Base-by-base conservation (phyloP, 75 land plant species). In the Selaginella moellendorffii region DNA sequence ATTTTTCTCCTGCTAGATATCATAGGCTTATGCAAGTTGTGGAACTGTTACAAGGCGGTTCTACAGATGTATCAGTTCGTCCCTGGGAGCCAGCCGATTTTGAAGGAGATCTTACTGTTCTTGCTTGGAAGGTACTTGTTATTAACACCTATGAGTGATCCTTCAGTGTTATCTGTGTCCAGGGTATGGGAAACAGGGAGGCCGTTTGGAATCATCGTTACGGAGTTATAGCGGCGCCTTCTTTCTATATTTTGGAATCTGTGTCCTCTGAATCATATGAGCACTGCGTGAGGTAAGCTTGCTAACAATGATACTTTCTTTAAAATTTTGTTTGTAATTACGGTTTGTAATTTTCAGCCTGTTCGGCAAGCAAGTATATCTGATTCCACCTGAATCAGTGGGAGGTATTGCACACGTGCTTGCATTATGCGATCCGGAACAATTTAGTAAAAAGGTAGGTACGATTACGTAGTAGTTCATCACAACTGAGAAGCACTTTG, bases 141-240 rank as follows among this genome's bases (percentile, higher is more conserved):
- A 27, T 0, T n/a, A n/a, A 27, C 10, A 10, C 9, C 0, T 56
- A 1, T 52, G n/a, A 29, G 27, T 36, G n/a, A 2, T 27, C 54
- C 14, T 5, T 36, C 14, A 36, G 46, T 36, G 14, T 36, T 5
- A 36, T 28, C 8, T 63, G 30, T 30, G 24, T 54, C n/a, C 67
- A 95, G 99, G 99, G 99, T 63, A 83, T 95, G 28, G 99, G 92
- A 53, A 85, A 85, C 66, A 79, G 99, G 56, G 99, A 95, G 69
- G 97, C 99, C 63, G 74, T 77, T 2, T 95, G 99, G 99, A 85
- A 86, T 54, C 69, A 66, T 21, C 79, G 83, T 64, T 90, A 86
- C 71, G 68, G 74, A 5, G 86, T 84, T 29, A 65, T 95, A 46
- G 91, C 80, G 36, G 99, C 92, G n/a, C 91, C 88, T 27, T 90